These are phyloP conservation scores for Teunomyces barrocoloradensis DNA, from an alignment of 805 yeast species.

Conservation along the genomic window DNA sequence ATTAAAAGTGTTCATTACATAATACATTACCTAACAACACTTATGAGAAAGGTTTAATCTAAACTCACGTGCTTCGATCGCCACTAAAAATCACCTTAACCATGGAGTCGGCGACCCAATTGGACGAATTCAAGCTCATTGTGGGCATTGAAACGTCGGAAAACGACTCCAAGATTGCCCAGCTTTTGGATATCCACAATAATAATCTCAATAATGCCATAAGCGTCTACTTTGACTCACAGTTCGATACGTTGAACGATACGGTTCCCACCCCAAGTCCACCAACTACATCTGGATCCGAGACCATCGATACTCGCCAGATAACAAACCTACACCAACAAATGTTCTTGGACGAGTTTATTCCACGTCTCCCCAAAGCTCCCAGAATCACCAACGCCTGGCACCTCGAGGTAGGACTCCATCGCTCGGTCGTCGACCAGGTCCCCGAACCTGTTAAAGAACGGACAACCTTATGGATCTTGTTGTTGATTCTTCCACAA, in stretches of 20 bases:
- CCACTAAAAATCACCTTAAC: constrained; percentile 3
- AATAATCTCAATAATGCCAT: constrained; percentile 64
- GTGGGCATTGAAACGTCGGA: constrained; percentile 47
- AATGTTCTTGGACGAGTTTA: constrained; percentile 21
- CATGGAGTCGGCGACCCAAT: constrained; percentile 5
- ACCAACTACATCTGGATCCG: background rate
- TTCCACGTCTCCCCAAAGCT: constrained; percentile 41
- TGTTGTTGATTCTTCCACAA: constrained; percentile 56
- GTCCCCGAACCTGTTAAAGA: background rate
- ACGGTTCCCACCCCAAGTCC: constrained; percentile 5
- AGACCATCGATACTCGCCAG: constrained; percentile 6
- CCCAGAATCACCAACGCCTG: constrained; percentile 38
- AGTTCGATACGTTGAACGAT: constrained; percentile 26
- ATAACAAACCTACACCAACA: constrained; percentile 26
- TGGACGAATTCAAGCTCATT: constrained; percentile 50
- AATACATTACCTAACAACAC: background rate
- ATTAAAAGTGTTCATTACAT: background rate
- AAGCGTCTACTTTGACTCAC: constrained; percentile 57
- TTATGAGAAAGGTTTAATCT: background rate
- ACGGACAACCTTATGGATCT: constrained; percentile 35
- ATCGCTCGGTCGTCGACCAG: constrained; percentile 25
- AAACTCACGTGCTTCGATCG: background rate
- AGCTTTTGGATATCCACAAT: constrained; percentile 48
- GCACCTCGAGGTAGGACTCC: constrained; percentile 43
- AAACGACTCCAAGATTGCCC: constrained; percentile 45